A percentile compares a stretch with the other conserved stretches of the same genome.
Conservation (phyloP, 371 early-diverging fungal species). For the Mortierella sp. region DNA sequence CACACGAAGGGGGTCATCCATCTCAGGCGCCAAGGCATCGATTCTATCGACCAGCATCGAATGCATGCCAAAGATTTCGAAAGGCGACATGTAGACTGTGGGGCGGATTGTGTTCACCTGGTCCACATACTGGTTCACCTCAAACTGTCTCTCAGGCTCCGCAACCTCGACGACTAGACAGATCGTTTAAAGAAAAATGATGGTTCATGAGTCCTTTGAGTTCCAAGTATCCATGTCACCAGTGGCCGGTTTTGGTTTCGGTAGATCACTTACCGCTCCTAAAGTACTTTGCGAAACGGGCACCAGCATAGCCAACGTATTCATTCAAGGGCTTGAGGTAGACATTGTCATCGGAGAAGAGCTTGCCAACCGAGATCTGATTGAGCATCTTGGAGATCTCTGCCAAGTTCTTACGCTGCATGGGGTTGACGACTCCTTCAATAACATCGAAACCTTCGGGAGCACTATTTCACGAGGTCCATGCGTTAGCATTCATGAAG, state of each 20-base stretch:
- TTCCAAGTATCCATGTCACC: too few species aligned
- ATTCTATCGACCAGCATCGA: slow-evolving; percentile 80
- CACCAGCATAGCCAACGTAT: slow-evolving; percentile 79
- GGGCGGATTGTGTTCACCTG: slow-evolving; percentile 87
- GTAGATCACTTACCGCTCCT: slow-evolving; percentile 61
- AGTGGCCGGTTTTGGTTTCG: too few species aligned
- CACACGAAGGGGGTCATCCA: slow-evolving; percentile 79
- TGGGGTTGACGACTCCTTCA: slow-evolving; percentile 81
- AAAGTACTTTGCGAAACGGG: slow-evolving; percentile 83
- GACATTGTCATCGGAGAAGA: slow-evolving; percentile 75
- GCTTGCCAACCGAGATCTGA: slow-evolving; percentile 86
- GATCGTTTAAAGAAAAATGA: not conserved
- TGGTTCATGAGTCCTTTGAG: too few species aligned
- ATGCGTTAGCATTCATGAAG: too few species aligned
- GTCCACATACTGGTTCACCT: slow-evolving; percentile 91
- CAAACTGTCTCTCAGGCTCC: slow-evolving; percentile 89
- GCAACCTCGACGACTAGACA: slow-evolving; percentile 80
- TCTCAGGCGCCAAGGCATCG: slow-evolving; percentile 66
- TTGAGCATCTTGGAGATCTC: slow-evolving; percentile 95
- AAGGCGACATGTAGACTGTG: slow-evolving; percentile 87
- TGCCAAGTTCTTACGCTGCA: slow-evolving; percentile 95
- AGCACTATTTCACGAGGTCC: slow-evolving; percentile 73
- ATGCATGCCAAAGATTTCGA: slow-evolving; percentile 92
- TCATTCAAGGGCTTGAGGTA: slow-evolving; percentile 83
- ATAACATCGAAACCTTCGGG: slow-evolving; percentile 98